phyloP scores from a whole-genome alignment of 139 green algal species.

The Zygnema circumcarinatum region DNA sequence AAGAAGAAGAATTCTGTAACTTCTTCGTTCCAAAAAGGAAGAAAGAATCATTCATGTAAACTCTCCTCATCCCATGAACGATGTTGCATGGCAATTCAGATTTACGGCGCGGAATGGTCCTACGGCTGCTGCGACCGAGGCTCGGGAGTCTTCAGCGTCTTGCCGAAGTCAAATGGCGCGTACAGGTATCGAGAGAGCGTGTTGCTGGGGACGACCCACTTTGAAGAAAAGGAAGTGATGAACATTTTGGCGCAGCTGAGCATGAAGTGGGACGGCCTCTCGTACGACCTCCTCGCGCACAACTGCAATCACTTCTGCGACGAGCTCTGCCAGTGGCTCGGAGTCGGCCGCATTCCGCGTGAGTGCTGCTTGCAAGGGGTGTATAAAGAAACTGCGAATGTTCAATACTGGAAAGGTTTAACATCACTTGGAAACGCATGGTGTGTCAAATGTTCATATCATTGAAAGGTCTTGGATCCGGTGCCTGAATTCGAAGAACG shows the following conservation, averaged over 20 bases:
- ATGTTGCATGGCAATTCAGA: slow-evolving; percentile 41
- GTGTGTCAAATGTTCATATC: background rate
- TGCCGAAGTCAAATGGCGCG: slow-evolving; percentile 67
- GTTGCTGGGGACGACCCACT: slow-evolving; percentile 67
- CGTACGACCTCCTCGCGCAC: slow-evolving; percentile 75
- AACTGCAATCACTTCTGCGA: slow-evolving; percentile 87
- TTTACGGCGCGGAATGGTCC: slow-evolving; percentile 72
- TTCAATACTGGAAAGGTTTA: background rate
- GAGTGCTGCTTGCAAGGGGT: slow-evolving; percentile 1
- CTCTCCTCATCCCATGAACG: background rate
- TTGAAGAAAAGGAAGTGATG: slow-evolving; percentile 35
- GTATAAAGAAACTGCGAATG: background rate
- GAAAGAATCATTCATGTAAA: too few relatives aligned
- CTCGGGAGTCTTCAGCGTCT: slow-evolving; percentile 70
- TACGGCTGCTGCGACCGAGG: slow-evolving; percentile 77
- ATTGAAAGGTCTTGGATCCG: background rate
- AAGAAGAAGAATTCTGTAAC: too few relatives aligned
- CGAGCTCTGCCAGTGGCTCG: slow-evolving; percentile 64
- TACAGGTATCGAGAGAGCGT: slow-evolving; percentile 76
- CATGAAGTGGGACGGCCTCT: slow-evolving; percentile 64
- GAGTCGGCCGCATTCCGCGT: slow-evolving; percentile 50
- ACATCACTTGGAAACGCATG: background rate
- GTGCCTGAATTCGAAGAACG: background rate
- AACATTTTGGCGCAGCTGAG: slow-evolving; percentile 53
- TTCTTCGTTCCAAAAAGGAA: too few relatives aligned